Percentiles rank a stretch among this genome's conserved stretches.
These are phyloP conservation scores for Phascolomyces articulosus DNA, from an alignment of 371 early-diverging fungal species.

Conservation along the genomic window DNA sequence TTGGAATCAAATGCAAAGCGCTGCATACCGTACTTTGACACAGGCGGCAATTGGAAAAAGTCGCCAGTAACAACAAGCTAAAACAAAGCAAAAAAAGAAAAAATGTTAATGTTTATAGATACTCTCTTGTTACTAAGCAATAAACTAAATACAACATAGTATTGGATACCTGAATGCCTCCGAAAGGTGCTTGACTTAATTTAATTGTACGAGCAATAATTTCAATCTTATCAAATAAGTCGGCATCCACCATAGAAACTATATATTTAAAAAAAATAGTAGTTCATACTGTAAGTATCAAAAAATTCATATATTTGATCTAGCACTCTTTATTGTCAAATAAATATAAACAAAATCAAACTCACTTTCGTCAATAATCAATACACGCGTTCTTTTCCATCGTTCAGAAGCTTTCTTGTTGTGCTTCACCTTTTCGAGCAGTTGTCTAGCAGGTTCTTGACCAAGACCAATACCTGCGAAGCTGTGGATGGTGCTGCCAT, in stretches of 20 bases:
- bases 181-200: constrained; percentile 65
- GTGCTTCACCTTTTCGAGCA: constrained; percentile 40
- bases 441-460: constrained; percentile 36
- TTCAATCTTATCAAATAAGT: constrained; percentile 82
- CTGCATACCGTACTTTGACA: constrained; percentile 36
- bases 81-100: no score
- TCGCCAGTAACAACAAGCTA: constrained; percentile 85
- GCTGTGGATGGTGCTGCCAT: constrained; percentile 80
- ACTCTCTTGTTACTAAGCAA: background rate
- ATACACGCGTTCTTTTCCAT: constrained; percentile 69
- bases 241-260: constrained; percentile 91
- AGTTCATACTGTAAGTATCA: no score
- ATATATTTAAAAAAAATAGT: no score
- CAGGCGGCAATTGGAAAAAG: constrained; percentile 93
- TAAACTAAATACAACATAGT: no score
- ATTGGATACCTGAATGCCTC: constrained; percentile 87
- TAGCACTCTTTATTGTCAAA: no score
- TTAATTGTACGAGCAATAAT: constrained; percentile 67
- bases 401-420: constrained; percentile 34
- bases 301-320: no score
- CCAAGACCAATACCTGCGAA: constrained; percentile 80
- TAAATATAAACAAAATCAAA: background rate
- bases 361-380: constrained; percentile 90
- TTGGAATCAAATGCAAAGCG: constrained; percentile 77
- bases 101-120: background rate